Percentiles rank a stretch among this genome's conserved stretches.
phyloP scores from a whole-genome alignment of 2,329 filamentous ascomycete genomes.

The Exophiala alcalophila region DNA sequence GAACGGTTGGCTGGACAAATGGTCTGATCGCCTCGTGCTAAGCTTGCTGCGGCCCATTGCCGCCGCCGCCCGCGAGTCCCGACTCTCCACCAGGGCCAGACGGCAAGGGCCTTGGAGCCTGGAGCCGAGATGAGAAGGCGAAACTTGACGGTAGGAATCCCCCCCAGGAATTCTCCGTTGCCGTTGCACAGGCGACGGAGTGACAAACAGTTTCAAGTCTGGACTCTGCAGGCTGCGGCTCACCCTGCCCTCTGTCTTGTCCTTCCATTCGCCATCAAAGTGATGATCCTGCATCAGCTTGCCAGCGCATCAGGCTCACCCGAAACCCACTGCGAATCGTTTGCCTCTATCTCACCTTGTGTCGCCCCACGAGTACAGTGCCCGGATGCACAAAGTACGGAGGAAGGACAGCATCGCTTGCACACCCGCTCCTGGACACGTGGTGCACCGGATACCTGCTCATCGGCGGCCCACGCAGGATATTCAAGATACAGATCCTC shows the following conservation, averaged over 20 bases:
- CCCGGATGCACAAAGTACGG: background rate
- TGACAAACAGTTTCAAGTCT: constrained; percentile 21
- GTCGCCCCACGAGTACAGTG: background rate
- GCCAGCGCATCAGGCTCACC: constrained; percentile 22
- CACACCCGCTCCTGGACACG: background rate
- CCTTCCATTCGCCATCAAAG: constrained; percentile 9
- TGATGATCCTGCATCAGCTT: constrained; percentile 11
- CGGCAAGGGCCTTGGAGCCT: too few species aligned
- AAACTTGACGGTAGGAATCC: background rate
- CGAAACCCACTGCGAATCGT: constrained; percentile 13
- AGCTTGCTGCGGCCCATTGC: constrained; percentile 19
- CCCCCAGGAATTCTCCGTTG: constrained; percentile 2
- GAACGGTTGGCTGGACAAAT: constrained; percentile 27
- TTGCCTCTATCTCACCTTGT: background rate
- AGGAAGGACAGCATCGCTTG: background rate
- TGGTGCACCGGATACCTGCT: too few species aligned
- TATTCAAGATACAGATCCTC: too few species aligned
- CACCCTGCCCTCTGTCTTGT: constrained; percentile 1
- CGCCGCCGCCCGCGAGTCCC: constrained; percentile 17
- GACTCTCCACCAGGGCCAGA: constrained; percentile 3
- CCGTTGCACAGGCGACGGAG: constrained; percentile 13
- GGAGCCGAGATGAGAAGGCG: too few species aligned
- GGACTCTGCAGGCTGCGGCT: too few species aligned
- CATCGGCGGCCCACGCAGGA: background rate
- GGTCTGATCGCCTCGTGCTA: constrained; percentile 4